Evolutionary conservation across 495 filamentous ascomycete genomes (phyloP), one percentile per base, ranked within the genome.

Genomic region (Aspergillus heteromorphus): DNA sequence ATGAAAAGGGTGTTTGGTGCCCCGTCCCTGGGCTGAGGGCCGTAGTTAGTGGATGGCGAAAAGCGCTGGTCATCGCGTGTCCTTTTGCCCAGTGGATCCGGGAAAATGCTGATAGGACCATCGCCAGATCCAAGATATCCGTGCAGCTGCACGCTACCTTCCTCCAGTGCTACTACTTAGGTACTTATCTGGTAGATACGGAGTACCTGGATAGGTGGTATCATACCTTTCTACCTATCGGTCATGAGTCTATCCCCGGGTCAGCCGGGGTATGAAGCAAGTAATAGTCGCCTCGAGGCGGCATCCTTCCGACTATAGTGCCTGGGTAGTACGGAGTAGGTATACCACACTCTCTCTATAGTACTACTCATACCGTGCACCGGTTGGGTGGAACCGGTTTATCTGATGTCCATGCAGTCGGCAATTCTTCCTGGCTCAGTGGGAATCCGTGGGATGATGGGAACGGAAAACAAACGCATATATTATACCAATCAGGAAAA

Each of bases 11-110:
- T 6, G 48, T 25, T 29, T 19, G 13, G 25, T 40, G 45, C 23
- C 16, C 40, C 30, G 47, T 36, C 14, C 47, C 21, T 53, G 36
- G 38, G 51, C 25, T 27, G 49, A 40, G 53, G 36, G 36, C 53
- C 10, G 29, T 30, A 43, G 18, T 31, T 52, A 48, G 51, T 34
- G 36, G 50, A 48, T 49, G 34, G 31, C 29, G 50, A 49, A 54
- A 48, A 52, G 42, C 49, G 36, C 54, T 51, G 56, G 42, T 48
- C 55, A 58, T 62, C 60, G 56, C 60, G 55, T 58, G 59, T 62
- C 43, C 55, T 45, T 54, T 48, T 58, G 20, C 25, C 25, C n/a
- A 25, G 60, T 62, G 60, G 60, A 62, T 51, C 60, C 56, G 53
- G 47, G 48, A 58, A 43, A 58, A 56, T 55, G 45, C 27, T 25